A percentile compares a stretch with the other conserved stretches of the same genome.
Evolutionary conservation across 805 yeast genomes (phyloP).

Genomic region (Starmerella asiatica): DNA sequence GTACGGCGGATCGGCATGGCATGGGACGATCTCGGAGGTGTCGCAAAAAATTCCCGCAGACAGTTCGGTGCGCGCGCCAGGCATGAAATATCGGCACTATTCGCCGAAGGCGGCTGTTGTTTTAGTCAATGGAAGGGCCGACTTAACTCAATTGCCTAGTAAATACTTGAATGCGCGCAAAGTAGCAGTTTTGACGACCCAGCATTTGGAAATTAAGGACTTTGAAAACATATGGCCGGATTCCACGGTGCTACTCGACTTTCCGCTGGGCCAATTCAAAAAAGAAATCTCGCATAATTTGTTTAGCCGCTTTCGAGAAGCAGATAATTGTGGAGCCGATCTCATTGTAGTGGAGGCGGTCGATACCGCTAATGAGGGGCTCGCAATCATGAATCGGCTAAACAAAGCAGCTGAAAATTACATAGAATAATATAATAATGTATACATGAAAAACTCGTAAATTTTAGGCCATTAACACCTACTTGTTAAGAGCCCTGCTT

Average conservation of each 20-base stretch:
- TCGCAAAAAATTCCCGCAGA: conserved; percentile 41
- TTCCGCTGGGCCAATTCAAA: conserved; percentile 36
- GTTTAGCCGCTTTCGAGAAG: conserved; percentile 58
- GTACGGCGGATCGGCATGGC: conserved; percentile 61
- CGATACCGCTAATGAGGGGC: conserved; percentile 61
- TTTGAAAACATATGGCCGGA: conserved; percentile 9
- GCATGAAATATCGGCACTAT: conserved; percentile 94
- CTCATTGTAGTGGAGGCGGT: conserved; percentile 76
- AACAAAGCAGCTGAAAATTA: conserved; percentile 54
- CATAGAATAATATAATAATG: not conserved
- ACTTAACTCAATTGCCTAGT: conserved; percentile 13
- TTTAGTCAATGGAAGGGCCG: conserved; percentile 41
- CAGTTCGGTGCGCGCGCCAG: conserved; percentile 77
- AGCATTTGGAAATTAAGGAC: conserved; percentile 23
- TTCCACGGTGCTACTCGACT: conserved; percentile 7
- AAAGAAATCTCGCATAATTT: conserved; percentile 59
- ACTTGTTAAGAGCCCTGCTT: no score
- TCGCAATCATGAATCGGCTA: conserved; percentile 88
- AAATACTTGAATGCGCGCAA: not conserved
- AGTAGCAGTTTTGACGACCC: conserved; percentile 37
- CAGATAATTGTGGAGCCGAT: conserved; percentile 58
- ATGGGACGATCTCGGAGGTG: conserved; percentile 31
- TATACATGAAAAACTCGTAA: not conserved
- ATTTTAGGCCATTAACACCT: no score
- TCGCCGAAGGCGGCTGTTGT: conserved; percentile 80